Evolutionary conservation across 2,329 filamentous ascomycete genomes (phyloP).

Genomic region (Claviceps humidiphila): DNA sequence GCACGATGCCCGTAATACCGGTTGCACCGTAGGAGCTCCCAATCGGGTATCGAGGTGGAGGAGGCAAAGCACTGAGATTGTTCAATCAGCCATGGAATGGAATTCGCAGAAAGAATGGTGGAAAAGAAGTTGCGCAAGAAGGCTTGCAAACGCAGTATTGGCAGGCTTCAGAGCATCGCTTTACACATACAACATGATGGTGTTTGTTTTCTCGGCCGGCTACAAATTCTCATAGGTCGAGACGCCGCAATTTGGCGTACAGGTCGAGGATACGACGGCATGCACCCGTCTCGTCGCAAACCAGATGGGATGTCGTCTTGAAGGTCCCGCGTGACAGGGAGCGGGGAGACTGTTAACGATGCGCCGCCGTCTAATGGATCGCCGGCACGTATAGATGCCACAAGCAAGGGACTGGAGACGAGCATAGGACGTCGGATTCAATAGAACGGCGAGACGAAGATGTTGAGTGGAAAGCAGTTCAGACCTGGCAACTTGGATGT

Average conservation of each 20-base stretch:
- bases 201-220: background rate
- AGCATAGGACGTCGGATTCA: background rate
- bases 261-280: background rate
- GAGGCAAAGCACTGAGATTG: constrained; percentile 59
- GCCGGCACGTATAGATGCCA: background rate
- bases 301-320: background rate
- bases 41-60: constrained; percentile 71
- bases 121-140: background rate
- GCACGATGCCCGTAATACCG: constrained; percentile 52
- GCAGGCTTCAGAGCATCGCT: background rate
- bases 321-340: background rate
- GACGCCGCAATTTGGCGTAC: background rate
- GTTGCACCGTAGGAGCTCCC: constrained; percentile 58
- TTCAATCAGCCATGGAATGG: background rate
- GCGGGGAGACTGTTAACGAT: background rate
- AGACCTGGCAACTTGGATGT: background rate
- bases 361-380: background rate
- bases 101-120: background rate
- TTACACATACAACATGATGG: constrained; percentile 15
- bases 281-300: background rate
- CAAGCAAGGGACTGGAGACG: background rate
- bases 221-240: background rate
- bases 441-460: background rate
- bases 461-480: no score
- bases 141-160: background rate